These are phyloP conservation scores for Proliferodiscus dingleyae DNA, from an alignment of 2,329 filamentous ascomycete species.

Conservation along the genomic window DNA sequence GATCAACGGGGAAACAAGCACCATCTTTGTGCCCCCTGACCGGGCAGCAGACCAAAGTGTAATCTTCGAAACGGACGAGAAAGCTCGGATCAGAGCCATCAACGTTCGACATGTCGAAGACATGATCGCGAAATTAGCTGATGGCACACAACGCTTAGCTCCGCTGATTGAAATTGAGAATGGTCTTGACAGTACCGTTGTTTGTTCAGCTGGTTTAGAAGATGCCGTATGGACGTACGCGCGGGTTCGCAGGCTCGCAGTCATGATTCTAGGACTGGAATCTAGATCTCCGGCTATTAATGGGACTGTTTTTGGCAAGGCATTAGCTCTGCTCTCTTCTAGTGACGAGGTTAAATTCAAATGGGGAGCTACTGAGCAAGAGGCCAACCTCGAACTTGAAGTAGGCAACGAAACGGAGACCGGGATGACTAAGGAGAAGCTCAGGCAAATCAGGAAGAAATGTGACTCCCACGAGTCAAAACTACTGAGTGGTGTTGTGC, in stretches of 20 bases:
- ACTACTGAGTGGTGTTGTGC: slow-evolving; percentile 74
- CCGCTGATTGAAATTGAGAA: slow-evolving; percentile 24
- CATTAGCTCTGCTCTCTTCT: slow-evolving; percentile 37
- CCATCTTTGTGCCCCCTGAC: slow-evolving; percentile 49
- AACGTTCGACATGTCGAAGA: slow-evolving; percentile 61
- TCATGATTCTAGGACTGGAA: slow-evolving; percentile 42
- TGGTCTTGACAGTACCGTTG: slow-evolving; percentile 20
- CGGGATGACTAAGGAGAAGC: slow-evolving; percentile 33
- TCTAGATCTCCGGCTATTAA: slow-evolving; percentile 26
- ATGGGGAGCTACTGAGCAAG: slow-evolving; percentile 38
- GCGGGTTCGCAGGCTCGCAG: slow-evolving; percentile 55
- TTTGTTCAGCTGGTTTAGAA: slow-evolving; percentile 36
- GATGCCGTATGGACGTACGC: slow-evolving; percentile 54
- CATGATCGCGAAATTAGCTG: slow-evolving; percentile 44
- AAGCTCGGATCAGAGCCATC: slow-evolving; percentile 45
- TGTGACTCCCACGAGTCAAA: slow-evolving; percentile 77
- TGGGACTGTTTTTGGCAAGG: slow-evolving; percentile 33
- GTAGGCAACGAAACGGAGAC: slow-evolving; percentile 32
- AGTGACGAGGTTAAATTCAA: slow-evolving; percentile 44
- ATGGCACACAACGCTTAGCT: slow-evolving; percentile 17
- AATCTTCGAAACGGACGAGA: slow-evolving; percentile 44
- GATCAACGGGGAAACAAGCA: slow-evolving; percentile 45
- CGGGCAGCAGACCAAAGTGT: slow-evolving; percentile 35
- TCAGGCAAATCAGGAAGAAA: slow-evolving; percentile 48
- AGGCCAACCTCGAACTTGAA: slow-evolving; percentile 33